phyloP scores from a whole-genome alignment of 805 yeast genomes.

The Schizosaccharomyces octosporus region DNA sequence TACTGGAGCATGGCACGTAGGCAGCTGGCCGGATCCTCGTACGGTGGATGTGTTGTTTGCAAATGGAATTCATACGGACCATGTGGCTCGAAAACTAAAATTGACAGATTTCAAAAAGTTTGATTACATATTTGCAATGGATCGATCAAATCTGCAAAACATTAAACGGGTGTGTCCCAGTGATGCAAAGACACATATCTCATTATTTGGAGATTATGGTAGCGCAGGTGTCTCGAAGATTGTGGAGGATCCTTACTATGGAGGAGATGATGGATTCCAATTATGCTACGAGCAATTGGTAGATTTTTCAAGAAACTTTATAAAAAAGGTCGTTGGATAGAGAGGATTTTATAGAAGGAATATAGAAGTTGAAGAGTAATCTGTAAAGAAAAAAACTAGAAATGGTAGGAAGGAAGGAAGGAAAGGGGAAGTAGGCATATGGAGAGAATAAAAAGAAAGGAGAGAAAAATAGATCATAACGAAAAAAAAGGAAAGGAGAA shows the following conservation, averaged over 20 bases:
- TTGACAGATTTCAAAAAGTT: slow-evolving; percentile 21
- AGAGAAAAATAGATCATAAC: too few relatives aligned
- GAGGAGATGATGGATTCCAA: slow-evolving; percentile 66
- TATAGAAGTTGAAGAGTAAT: not conserved
- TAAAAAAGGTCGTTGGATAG: slow-evolving; percentile 14
- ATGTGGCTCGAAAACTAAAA: slow-evolving; percentile 47
- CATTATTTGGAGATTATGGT: slow-evolving; percentile 63
- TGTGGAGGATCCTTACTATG: slow-evolving; percentile 83
- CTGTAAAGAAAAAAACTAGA: not conserved
- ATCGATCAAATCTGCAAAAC: slow-evolving; percentile 22
- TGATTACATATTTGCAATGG: slow-evolving; percentile 37
- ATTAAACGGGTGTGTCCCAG: slow-evolving; percentile 20
- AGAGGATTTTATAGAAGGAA: not conserved
- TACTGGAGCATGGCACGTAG: slow-evolving; percentile 62
- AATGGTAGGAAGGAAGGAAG: not conserved
- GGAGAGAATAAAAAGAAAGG: too few relatives aligned
- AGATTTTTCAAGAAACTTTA: slow-evolving; percentile 51
- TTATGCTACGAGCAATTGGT: slow-evolving; percentile 46
- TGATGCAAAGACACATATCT: slow-evolving; percentile 18
- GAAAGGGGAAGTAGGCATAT: too few relatives aligned
- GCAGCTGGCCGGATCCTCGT: slow-evolving; percentile 60
- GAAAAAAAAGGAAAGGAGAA: too few relatives aligned
- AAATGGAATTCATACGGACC: slow-evolving; percentile 53
- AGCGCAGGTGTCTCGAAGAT: slow-evolving; percentile 26
- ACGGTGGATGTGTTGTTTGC: slow-evolving; percentile 40